Conservation (phyloP, 2,329 filamentous ascomycete genomes). For the Apiospora sp. region DNA sequence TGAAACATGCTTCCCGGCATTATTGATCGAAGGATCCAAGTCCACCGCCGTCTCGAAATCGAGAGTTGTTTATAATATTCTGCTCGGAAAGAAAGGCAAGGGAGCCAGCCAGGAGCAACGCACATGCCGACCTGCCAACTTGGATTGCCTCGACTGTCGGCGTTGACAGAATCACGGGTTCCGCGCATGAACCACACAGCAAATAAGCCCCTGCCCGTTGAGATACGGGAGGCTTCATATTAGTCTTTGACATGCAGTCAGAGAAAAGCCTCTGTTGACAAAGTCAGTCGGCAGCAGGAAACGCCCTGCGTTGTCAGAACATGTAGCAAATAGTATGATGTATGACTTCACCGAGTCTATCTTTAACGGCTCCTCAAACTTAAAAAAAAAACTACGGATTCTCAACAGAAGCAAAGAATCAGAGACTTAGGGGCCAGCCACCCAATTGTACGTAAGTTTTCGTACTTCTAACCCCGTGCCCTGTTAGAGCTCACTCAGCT, state of each 20-base stretch:
- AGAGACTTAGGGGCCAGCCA: neutral
- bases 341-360: constrained; percentile 19
- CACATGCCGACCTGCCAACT: neutral
- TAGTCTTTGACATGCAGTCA: constrained; percentile 10
- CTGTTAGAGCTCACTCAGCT: neutral
- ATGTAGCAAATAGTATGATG: neutral
- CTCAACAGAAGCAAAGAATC: constrained; percentile 17
- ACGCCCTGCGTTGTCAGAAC: neutral
- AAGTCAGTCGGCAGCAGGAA: constrained; percentile 4
- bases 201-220: neutral
- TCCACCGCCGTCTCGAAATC: neutral
- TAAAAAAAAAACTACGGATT: neutral
- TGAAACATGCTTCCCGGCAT: constrained; percentile 1
- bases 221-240: neutral
- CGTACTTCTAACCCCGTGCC: neutral
- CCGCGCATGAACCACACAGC: neutral
- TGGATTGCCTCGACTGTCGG: neutral
- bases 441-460: neutral
- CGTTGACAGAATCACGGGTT: neutral
- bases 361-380: neutral
- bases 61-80: neutral
- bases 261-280: neutral
- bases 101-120: neutral
- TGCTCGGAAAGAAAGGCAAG: neutral
- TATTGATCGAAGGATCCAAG: neutral